Evolutionary conservation across 1,139 yeast genomes (phyloP).

Genomic region (Blastobotrys apis): DNA sequence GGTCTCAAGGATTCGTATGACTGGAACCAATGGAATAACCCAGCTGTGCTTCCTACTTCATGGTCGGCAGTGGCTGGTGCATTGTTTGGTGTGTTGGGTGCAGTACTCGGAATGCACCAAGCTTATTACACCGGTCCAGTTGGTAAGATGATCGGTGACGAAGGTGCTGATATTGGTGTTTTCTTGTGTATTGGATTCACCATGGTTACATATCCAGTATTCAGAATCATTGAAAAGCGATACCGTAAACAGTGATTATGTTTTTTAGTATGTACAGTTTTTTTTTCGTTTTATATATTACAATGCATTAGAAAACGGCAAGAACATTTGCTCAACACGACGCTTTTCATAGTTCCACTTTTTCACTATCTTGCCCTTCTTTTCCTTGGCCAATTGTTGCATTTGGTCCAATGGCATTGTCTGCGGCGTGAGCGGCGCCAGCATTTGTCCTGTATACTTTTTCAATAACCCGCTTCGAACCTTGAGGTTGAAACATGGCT

Average conservation of each 20-base stretch:
- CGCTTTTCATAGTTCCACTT: constrained; percentile 49
- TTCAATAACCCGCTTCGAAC: constrained; percentile 42
- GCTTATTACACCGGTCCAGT: constrained; percentile 72
- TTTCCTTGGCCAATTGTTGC: constrained; percentile 36
- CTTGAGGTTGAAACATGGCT: constrained; percentile 38
- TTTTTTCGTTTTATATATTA: too few species aligned
- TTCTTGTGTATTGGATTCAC: constrained; percentile 75
- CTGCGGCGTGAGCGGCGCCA: constrained; percentile 32
- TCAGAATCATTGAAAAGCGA: constrained; percentile 53
- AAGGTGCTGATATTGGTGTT: constrained; percentile 78
- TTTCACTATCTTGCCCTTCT: constrained; percentile 40
- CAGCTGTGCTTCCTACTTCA: constrained; percentile 53
- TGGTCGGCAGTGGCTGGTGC: constrained; percentile 61
- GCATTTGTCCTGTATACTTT: constrained; percentile 41
- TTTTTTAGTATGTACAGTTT: neutral
- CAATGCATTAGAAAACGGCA: constrained; percentile 8
- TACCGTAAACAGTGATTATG: neutral
- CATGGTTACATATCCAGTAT: constrained; percentile 56
- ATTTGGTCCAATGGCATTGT: constrained; percentile 23
- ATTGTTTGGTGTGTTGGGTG: constrained; percentile 64
- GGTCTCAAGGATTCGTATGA: constrained; percentile 32
- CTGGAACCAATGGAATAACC: constrained; percentile 65
- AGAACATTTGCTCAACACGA: constrained; percentile 25
- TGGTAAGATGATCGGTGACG: constrained; percentile 52
- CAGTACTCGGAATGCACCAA: constrained; percentile 79